Conservation (phyloP, 2,329 filamentous ascomycete species). For the Pseudogymnoascus sp. region DNA sequence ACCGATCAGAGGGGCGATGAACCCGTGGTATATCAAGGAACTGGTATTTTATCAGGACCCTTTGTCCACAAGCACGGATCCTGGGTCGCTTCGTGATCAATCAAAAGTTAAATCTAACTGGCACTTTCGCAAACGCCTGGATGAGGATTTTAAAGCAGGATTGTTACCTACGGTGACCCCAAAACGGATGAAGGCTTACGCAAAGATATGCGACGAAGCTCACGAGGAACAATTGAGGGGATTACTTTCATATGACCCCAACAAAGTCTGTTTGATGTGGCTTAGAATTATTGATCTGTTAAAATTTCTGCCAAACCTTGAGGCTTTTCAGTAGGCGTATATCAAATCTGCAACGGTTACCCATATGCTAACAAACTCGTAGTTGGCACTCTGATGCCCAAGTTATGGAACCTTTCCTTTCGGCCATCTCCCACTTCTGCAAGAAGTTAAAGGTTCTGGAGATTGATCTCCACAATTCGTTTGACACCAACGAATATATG, state of each 20-base stretch:
- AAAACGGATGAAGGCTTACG: neutral
- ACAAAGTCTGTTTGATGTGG: conserved; percentile 5
- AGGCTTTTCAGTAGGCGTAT: neutral
- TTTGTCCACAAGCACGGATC: neutral
- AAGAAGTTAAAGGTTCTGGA: neutral
- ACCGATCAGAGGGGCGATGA: neutral
- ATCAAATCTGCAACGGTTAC: neutral
- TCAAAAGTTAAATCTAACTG: neutral
- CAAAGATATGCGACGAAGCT: neutral
- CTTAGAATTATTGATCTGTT: neutral
- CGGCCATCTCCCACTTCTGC: neutral
- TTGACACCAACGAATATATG: neutral
- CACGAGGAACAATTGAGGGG: neutral
- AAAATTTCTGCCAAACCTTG: neutral
- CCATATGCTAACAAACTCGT: neutral
- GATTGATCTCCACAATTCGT: neutral
- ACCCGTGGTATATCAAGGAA: neutral
- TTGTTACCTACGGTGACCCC: neutral
- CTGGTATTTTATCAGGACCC: neutral
- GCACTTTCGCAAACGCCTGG: neutral
- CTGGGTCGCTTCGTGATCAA: neutral
- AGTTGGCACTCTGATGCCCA: neutral
- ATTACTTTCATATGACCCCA: neutral
- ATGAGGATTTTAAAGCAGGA: neutral
- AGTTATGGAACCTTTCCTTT: neutral